Evolutionary conservation across 768 basidiomycete species (phyloP).

Genomic region (Psilocybe subaeruginosa): DNA sequence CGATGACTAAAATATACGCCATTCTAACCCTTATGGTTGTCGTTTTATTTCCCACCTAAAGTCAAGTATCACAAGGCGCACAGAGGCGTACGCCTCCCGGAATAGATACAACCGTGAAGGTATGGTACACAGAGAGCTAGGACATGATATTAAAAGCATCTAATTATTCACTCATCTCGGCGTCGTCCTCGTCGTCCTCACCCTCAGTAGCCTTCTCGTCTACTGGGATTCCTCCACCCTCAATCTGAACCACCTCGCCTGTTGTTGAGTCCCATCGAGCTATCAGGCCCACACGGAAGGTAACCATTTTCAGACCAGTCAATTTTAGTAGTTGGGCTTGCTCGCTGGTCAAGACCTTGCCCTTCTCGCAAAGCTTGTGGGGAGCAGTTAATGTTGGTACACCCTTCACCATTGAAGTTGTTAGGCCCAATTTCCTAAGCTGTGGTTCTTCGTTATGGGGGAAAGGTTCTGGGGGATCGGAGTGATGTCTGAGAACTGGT

Average conservation of each 20-base stretch:
- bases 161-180: conserved; percentile 55
- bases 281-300: conserved; percentile 73
- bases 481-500: conserved; percentile 80
- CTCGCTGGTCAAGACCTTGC: conserved; percentile 78
- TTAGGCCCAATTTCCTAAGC: conserved; percentile 87
- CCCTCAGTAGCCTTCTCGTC: conserved; percentile 40
- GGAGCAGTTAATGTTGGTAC: conserved; percentile 81
- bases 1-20: neutral
- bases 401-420: conserved; percentile 83
- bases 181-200: conserved; percentile 37
- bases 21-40: neutral
- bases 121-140: conserved; percentile 23
- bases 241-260: conserved; percentile 66
- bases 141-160: conserved; percentile 15
- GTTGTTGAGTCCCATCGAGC: conserved; percentile 73
- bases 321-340: conserved; percentile 94
- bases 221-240: conserved; percentile 41
- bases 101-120: conserved; percentile 7
- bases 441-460: conserved; percentile 98
- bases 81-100: neutral
- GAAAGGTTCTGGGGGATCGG: conserved; percentile 85
- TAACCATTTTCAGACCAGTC: conserved; percentile 87
- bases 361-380: conserved; percentile 86
- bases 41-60: conserved; percentile 4
- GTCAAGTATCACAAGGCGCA: conserved; percentile 9